These are phyloP conservation scores for Ophiostoma perfectum DNA, from an alignment of 2,329 filamentous ascomycete species.

Conservation along the genomic window DNA sequence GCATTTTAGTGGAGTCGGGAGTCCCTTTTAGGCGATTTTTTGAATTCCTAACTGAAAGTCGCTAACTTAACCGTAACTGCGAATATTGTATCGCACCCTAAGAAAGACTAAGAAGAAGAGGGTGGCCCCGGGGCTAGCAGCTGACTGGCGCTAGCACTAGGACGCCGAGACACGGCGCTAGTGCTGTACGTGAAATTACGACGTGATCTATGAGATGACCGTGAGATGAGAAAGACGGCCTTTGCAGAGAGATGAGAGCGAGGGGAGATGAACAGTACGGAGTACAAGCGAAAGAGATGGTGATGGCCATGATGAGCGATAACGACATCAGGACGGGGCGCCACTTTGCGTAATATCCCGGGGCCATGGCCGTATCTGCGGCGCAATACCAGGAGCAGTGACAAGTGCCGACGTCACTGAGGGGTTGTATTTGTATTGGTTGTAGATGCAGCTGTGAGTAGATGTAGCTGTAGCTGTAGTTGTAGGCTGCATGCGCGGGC, in stretches of 20 bases:
- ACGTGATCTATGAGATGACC: slow-evolving; percentile 4
- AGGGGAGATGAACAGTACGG: neutral
- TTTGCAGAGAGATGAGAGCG: neutral
- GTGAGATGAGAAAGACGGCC: neutral
- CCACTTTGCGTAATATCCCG: neutral
- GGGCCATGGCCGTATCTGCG: neutral
- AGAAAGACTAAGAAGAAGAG: too few species aligned
- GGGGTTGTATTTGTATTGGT: neutral
- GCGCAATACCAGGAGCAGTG: neutral
- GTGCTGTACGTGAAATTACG: slow-evolving; percentile 14
- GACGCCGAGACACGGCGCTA: slow-evolving; percentile 1
- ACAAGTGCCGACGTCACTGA: slow-evolving; percentile 6
- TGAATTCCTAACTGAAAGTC: too few species aligned
- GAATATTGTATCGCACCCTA: too few species aligned
- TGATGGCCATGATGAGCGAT: neutral
- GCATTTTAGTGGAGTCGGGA: too few species aligned
- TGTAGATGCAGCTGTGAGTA: too few species aligned
- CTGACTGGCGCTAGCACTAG: neutral
- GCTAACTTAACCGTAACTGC: too few species aligned
- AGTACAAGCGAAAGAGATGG: neutral
- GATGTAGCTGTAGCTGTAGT: too few species aligned
- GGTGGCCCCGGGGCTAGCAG: too few species aligned
- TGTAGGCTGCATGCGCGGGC: too few species aligned
- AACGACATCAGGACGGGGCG: neutral
- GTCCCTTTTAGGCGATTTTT: too few species aligned